These are phyloP conservation scores for Astragalus membranaceus DNA, from an alignment of 306 rosid genomes.

Conservation along the genomic window DNA sequence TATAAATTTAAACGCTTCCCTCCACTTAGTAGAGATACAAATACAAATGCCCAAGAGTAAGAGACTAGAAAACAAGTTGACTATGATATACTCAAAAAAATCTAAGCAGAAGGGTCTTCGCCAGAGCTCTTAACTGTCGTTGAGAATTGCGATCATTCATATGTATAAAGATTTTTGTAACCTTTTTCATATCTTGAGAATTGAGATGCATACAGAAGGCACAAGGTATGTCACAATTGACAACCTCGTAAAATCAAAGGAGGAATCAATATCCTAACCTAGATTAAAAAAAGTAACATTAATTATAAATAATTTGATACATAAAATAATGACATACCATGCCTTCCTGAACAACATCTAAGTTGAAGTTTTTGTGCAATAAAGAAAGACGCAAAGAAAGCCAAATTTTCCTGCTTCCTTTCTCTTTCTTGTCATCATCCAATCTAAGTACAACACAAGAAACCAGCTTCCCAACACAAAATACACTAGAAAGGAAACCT, in stretches of 20 bases:
- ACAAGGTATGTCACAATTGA: not conserved
- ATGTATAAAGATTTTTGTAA: not conserved
- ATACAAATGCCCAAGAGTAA: not conserved
- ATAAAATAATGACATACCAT: constrained; percentile 51
- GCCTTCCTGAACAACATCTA: constrained; percentile 85
- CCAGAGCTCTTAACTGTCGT: not conserved
- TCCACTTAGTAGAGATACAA: not conserved
- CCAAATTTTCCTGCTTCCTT: constrained; percentile 78
- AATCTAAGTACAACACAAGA: constrained; percentile 69
- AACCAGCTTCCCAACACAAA: constrained; percentile 72
- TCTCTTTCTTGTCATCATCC: constrained; percentile 78
- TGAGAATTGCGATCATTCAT: not conserved
- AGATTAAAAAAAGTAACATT: not conserved
- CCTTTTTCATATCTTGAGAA: not conserved
- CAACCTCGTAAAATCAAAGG: not conserved
- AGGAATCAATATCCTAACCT: not conserved
- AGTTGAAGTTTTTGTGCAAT: constrained; percentile 62
- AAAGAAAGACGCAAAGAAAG: constrained; percentile 84
- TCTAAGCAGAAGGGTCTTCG: not conserved
- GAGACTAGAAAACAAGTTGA: not conserved
- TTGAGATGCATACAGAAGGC: not conserved
- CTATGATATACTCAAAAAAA: constrained; percentile 3
- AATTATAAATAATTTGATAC: not conserved
- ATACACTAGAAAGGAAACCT: constrained; percentile 50
- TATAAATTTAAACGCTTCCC: not conserved